phyloP scores from a whole-genome alignment of 192 early-diverging fungal genomes.

The Oehlia diaphana region DNA sequence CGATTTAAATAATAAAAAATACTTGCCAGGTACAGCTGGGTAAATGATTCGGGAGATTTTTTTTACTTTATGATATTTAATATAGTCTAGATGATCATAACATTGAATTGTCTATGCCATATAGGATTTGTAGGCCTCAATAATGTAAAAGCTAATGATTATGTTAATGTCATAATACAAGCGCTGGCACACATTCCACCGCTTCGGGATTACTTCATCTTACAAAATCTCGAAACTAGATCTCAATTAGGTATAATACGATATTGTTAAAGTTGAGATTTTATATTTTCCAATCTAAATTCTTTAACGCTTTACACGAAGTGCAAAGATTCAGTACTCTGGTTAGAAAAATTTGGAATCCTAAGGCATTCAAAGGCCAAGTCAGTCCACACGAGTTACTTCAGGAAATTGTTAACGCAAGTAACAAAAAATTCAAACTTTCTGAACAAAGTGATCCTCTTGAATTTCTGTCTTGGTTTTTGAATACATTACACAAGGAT shows the following conservation, averaged over 20 bases:
- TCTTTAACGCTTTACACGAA: constrained; percentile 21
- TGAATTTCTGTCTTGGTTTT: constrained; percentile 88
- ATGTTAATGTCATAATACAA: constrained; percentile 91
- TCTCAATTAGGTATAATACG: constrained; percentile 48
- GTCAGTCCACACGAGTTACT: constrained; percentile 94
- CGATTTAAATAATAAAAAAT: constrained; percentile 85
- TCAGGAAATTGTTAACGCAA: constrained; percentile 88
- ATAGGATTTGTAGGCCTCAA: constrained; percentile 91
- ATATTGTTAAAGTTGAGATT: neutral
- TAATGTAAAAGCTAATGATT: constrained; percentile 93
- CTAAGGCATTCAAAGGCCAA: constrained; percentile 89
- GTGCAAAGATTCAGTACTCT: constrained; percentile 77
- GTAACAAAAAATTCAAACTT: constrained; percentile 75
- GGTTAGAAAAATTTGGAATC: constrained; percentile 91
- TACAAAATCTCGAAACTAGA: constrained; percentile 51
- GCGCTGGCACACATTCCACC: constrained; percentile 82
- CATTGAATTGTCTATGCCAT: neutral
- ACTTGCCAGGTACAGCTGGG: constrained; percentile 64
- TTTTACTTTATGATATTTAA: neutral
- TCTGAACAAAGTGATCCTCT: constrained; percentile 82
- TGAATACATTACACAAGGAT: constrained; percentile 86
- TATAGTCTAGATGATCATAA: neutral
- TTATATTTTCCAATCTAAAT: neutral
- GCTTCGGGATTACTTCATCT: constrained; percentile 81
- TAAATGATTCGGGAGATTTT: constrained; percentile 5